Percentiles rank a stretch among this genome's conserved stretches.
phyloP scores from a whole-genome alignment of 2,329 filamentous ascomycete species.

The Paracamarosporium sp. region DNA sequence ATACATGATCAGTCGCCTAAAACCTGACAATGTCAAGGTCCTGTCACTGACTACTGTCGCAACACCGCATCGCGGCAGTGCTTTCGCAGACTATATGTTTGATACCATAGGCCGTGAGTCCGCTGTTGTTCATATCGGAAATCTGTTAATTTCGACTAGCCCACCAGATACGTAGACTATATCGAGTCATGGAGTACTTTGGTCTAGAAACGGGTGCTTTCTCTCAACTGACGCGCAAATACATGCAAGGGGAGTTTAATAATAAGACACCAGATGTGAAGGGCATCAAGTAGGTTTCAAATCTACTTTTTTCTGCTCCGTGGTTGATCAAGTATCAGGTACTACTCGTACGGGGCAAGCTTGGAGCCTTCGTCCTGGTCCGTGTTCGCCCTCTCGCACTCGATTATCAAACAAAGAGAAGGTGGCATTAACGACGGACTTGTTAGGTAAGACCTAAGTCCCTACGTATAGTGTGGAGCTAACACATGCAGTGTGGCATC shows the following conservation, averaged over 20 bases:
- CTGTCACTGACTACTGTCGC: conserved; percentile 70
- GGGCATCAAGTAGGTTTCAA: conserved; percentile 53
- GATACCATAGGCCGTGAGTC: conserved; percentile 61
- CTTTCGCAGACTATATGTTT: conserved; percentile 68
- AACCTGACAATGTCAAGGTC: conserved; percentile 74
- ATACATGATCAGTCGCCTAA: conserved; percentile 68
- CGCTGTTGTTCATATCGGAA: conserved; percentile 23
- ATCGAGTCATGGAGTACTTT: conserved; percentile 61
- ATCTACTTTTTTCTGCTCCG: background rate
- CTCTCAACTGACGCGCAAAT: conserved; percentile 64
- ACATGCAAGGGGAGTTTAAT: conserved; percentile 67
- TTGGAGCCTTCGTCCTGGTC: conserved; percentile 63
- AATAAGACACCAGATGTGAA: conserved; percentile 62
- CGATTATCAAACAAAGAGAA: conserved; percentile 61
- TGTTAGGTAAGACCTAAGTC: conserved; percentile 54
- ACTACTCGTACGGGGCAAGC: conserved; percentile 69
- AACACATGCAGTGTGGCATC: conserved; percentile 56
- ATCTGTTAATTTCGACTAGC: conserved; percentile 31
- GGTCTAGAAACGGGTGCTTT: conserved; percentile 67
- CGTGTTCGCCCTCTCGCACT: conserved; percentile 63
- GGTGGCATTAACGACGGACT: conserved; percentile 68
- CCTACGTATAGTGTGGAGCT: background rate
- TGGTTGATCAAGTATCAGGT: conserved; percentile 41
- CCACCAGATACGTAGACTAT: conserved; percentile 61
- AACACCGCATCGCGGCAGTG: conserved; percentile 66